phyloP scores from a whole-genome alignment of 1,284 basidiomycete species.

The Ceratobasidium sp. region DNA sequence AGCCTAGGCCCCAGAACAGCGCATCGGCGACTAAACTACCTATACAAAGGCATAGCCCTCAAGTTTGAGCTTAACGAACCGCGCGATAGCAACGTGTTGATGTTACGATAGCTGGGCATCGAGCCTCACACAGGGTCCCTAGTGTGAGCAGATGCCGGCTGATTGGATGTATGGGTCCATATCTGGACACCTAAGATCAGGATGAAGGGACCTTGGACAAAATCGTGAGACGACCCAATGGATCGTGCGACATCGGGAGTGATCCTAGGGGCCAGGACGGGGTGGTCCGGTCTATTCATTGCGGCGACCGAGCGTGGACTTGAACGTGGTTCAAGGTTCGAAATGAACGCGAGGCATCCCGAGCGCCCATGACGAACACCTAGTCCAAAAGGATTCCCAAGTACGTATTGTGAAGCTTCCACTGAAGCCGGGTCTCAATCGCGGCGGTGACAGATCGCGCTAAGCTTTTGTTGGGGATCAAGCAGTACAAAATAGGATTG shows the following conservation, averaged over 20 bases:
- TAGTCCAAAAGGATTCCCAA: background rate
- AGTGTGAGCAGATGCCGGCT: background rate
- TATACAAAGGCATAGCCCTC: background rate
- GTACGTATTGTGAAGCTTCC: background rate
- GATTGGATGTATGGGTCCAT: constrained; percentile 6
- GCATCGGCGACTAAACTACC: background rate
- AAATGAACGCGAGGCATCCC: background rate
- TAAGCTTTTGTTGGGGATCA: background rate
- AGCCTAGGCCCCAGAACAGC: background rate
- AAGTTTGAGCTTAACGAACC: constrained; percentile 20
- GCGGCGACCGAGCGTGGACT: background rate
- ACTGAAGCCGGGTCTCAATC: background rate
- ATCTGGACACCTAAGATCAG: background rate
- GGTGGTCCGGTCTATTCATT: background rate
- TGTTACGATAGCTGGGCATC: constrained; percentile 22
- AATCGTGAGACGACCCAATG: constrained; percentile 2
- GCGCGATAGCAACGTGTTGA: constrained; percentile 21
- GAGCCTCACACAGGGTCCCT: constrained; percentile 1
- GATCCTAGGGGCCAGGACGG: background rate
- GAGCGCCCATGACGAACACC: background rate
- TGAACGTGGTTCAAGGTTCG: constrained; percentile 9
- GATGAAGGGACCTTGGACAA: background rate
- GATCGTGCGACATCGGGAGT: constrained; percentile 11
- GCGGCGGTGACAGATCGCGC: background rate
- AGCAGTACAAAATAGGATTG: background rate